Evolutionary conservation across 169 alveolate genomes (phyloP), one percentile per base, ranked within the genome.

Genomic region (Plasmodium relictum): DNA sequence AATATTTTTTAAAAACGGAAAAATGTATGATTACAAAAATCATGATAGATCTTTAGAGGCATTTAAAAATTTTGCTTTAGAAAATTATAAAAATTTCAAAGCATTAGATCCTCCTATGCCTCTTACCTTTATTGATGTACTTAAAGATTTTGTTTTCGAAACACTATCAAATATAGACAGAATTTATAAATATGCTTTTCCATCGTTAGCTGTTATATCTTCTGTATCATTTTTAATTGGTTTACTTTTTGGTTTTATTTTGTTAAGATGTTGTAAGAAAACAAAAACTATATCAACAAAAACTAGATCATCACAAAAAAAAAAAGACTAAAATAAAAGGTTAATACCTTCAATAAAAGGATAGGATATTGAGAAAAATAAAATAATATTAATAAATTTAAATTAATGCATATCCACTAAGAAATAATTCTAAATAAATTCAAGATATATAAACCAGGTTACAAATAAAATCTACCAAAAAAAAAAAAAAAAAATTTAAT

Each of bases 1-100:
- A 20, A 92, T 97, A 70, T 96, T 95, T 94, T 97, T 98, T 62
- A 95, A 96, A 72, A 97, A 98, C 71, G 98, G 97, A 41, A 93
- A 97, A 66, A 97, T 95, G 96, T 95, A 95, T 69, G 95, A 96
- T 71, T 93, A 95, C 63, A 87, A 93, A 74, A 72, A 88, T 31
- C 89, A 93, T 68, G 95, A 93, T 39, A 76, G 96, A 6, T 88
- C 92, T 54, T 78, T 92, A 68, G 96, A 93, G 42, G 78, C 88
- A n/a, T 88, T 93, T 54, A 88, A 88, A 48, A 85, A 61, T 37
- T 93, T 93, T 59, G 95, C 92, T 68, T 65, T 88, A 22, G 86
- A 66, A 61, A 85, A 71, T 26, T 93, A 92, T 59, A 52, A 88
- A 78, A 71, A 61, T 70, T 44, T 58, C 44, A 45, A 52, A 61